Evolutionary conservation across 129 eudicot species (phyloP).

Genomic region (Chrysanthemum lavandulifolium): DNA sequence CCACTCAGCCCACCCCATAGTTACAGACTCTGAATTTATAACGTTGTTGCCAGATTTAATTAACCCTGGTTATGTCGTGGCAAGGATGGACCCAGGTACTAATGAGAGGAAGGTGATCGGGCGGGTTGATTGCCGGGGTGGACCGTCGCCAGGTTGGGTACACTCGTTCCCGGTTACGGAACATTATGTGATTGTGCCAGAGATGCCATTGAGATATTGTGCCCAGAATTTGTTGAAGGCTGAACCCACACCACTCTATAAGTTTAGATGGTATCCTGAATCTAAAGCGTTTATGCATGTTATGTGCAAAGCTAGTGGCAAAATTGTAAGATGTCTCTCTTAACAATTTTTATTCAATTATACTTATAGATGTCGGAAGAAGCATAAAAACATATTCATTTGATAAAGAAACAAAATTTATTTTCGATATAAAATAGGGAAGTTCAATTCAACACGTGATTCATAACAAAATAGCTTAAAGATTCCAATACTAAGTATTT

Average conservation of each 20-base stretch:
- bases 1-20: constrained; percentile 97
- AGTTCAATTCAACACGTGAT: too few species aligned
- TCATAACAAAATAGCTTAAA: too few species aligned
- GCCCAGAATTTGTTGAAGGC: constrained; percentile 78
- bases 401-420: too few species aligned
- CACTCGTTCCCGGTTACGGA: constrained; percentile 97
- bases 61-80: constrained; percentile 80
- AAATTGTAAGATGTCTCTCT: constrained; percentile 47
- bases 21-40: constrained; percentile 65
- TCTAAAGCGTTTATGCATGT: constrained; percentile 92
- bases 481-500: too few species aligned
- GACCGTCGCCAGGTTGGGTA: constrained; percentile 94
- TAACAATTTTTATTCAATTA: background rate
- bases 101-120: constrained; percentile 84
- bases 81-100: constrained; percentile 73
- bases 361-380: background rate
- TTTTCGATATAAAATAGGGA: too few species aligned
- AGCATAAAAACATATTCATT: too few species aligned
- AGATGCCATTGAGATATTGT: constrained; percentile 95
- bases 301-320: constrained; percentile 91
- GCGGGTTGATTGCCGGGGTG: constrained; percentile 78
- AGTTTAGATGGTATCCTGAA: constrained; percentile 89
- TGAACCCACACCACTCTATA: constrained; percentile 90
- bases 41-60: constrained; percentile 82
- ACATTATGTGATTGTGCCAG: constrained; percentile 84